A percentile compares a stretch with the other conserved stretches of the same genome.
phyloP scores from a whole-genome alignment of 2,329 filamentous ascomycete species.

The Dothistroma pini region DNA sequence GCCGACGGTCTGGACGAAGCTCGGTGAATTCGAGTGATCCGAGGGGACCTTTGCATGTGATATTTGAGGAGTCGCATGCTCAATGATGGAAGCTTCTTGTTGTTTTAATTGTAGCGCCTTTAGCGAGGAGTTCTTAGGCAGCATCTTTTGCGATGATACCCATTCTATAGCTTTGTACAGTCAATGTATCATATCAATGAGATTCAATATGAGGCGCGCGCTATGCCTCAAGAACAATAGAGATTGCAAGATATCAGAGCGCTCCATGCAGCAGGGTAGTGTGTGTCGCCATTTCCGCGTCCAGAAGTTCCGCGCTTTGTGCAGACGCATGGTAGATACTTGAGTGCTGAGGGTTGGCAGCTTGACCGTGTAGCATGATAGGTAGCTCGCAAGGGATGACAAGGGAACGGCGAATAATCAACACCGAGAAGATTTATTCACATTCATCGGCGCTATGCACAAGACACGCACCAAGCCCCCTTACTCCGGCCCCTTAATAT shows the following conservation, averaged over 20 bases:
- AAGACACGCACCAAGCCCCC: not conserved
- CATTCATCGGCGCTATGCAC: not conserved
- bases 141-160: not conserved
- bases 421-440: not conserved
- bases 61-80: constrained; percentile 9
- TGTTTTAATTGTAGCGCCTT: constrained; percentile 13
- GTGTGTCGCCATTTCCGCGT: too few species aligned
- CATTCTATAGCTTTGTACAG: not conserved
- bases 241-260: too few species aligned
- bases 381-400: too few species aligned
- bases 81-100: constrained; percentile 1
- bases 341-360: too few species aligned
- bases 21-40: constrained; percentile 8
- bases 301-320: too few species aligned
- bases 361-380: too few species aligned
- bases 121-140: constrained; percentile 13
- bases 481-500: not conserved
- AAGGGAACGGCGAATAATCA: not conserved
- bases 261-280: too few species aligned
- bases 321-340: too few species aligned
- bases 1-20: constrained; percentile 13
- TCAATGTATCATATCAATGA: not conserved
- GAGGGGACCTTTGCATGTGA: constrained; percentile 7
- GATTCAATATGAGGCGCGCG: not conserved
- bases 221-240: too few species aligned